phyloP scores from a whole-genome alignment of 192 early-diverging fungal genomes.

The Podila epigama region DNA sequence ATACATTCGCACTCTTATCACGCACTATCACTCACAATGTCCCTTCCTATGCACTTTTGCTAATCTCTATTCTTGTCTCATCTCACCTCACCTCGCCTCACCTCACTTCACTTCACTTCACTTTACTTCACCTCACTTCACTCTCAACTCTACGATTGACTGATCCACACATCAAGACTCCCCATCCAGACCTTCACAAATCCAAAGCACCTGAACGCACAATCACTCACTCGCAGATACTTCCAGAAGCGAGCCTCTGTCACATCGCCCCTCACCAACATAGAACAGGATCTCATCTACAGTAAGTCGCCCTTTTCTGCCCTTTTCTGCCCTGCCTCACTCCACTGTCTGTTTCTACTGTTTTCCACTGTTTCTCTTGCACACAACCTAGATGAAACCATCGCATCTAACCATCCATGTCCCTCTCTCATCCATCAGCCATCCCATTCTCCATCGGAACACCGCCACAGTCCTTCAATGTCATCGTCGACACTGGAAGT shows the following conservation, averaged over 20 bases:
- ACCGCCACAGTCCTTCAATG: conserved; percentile 68
- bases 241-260: conserved; percentile 18
- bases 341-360: no score
- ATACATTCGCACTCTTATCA: no score
- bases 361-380: background rate
- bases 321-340: no score
- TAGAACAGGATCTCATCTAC: conserved; percentile 17
- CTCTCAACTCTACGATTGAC: background rate
- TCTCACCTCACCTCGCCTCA: no score
- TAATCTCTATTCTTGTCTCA: no score
- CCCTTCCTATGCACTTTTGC: no score
- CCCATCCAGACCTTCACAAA: background rate
- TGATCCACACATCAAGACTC: background rate
- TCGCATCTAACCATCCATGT: background rate
- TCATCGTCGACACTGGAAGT: conserved; percentile 78
- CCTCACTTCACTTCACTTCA: no score
- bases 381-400: background rate
- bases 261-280: conserved; percentile 11
- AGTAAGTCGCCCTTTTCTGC: conserved; percentile 12
- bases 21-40: no score
- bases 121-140: no score
- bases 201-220: conserved; percentile 12
- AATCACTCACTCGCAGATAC: conserved; percentile 12
- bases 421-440: conserved; percentile 5
- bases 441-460: conserved; percentile 64